Evolutionary conservation across 225 moss, liverwort and hornwort genomes (phyloP), one percentile per base, ranked within the genome.

Genomic region (Pleurozium schreberi): DNA sequence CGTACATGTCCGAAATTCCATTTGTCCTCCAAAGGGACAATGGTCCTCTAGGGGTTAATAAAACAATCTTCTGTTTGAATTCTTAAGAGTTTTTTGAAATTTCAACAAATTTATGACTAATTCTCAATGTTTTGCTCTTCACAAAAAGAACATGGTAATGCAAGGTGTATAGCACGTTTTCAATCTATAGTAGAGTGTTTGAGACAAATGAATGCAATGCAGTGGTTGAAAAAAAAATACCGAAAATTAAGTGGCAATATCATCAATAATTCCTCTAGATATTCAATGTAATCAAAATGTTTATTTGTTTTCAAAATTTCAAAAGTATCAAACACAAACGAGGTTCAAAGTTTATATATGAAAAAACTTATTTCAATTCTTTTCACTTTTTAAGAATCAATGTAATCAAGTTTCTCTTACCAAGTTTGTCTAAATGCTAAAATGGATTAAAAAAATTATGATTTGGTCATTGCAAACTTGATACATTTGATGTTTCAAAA

Each of bases 1-100:
- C n/a, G n/a, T n/a, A n/a, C n/a, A n/a, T n/a, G n/a, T n/a, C n/a
- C n/a, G n/a, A n/a, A n/a, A n/a, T n/a, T n/a, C n/a, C n/a, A n/a
- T n/a, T n/a, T n/a, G n/a, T n/a, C n/a, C n/a, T n/a, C n/a, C n/a
- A n/a, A n/a, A n/a, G n/a, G n/a, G n/a, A n/a, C n/a, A n/a, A n/a
- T n/a, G n/a, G n/a, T n/a, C n/a, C n/a, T n/a, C n/a, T n/a, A n/a
- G n/a, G n/a, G n/a, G n/a, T n/a, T 27, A 27, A 70, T 70, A 25
- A 2, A 70, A 26, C 0, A 70, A 0, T 71, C 27, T 43, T 15
- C 0, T 42, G 0, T 42, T 1, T 26, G 7, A 33, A 26, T 31
- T 30, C 31, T 74, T 4, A 4, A 8, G 50, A 33, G 4, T 33
- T 12, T 57, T 50, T 74, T 47, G 11, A 43, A 6, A 4, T 4